Evolutionary conservation across 805 yeast genomes (phyloP), one percentile per base, ranked within the genome.

Genomic region (Huiozyma sinensis): DNA sequence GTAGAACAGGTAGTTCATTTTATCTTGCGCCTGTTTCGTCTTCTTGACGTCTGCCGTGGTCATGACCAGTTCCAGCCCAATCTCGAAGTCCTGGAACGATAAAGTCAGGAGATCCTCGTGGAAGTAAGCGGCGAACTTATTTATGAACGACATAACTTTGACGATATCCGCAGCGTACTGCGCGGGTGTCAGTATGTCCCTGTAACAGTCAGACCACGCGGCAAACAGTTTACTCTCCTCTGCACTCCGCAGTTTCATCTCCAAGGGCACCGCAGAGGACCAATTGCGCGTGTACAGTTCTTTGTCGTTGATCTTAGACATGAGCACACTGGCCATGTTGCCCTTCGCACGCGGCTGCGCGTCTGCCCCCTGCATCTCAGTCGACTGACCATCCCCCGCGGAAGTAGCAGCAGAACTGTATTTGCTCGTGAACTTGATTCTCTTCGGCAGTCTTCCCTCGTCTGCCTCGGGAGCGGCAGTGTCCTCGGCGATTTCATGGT

Each of bases 1-100:
- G 29, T 50, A 46, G 34, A 59, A 57, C 8, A 61, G 41, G 10
- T 55, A 47, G 43, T 61, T 54, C 58, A 60, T 55, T 39, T 50
- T 50, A 34, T 55, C 57, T 43, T 60, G 59, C 27, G 51, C 48
- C 7, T 44, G 38, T n/a, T 48, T 53, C 6, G 57, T 47, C 2
- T 48, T 50, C 37, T 53, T 50, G 5, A 57, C 47, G 6, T 49
- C 53, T 36, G 51, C 52, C 8, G 43, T 42, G 13, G 51, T 46
- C n/a, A 48, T 28, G 28, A 45, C 50, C 12, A 60, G 36, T 24
- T 52, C 56, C 36, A 60, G 48, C 9, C 65, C 65, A 39, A 55
- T 47, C 43, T 58, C 61, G 42, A 61, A 56, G 41, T 58, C 61
- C 43, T 57, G 60, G 37, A 57, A 58, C n/a, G 63, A 55, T 28